Evolutionary conservation across 768 basidiomycete genomes (phyloP), one percentile per base, ranked within the genome.

Genomic region (Pleurotus eryngii): DNA sequence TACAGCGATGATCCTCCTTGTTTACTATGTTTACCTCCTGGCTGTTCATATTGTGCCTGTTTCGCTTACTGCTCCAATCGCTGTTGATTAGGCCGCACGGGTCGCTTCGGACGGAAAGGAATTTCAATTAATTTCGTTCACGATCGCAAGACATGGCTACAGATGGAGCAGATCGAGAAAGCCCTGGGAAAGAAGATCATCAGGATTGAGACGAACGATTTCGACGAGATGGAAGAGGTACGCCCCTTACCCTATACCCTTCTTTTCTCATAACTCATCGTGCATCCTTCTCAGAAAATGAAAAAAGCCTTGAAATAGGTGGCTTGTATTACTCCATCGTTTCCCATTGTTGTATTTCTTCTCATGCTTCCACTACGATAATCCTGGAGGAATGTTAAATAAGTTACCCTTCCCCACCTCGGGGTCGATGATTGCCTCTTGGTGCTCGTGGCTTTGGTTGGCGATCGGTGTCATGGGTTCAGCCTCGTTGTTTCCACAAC

Each of bases 121-220:
- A 91, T 98, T 54, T 95, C 95, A 35, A 92, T 99, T 68, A 97
- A 97, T 71, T 98, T 99, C 67, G 95, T 98, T 12, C 93, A 98
- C 70, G 88, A 98, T 75, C 78, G 86, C 68, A 77, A 77, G 70
- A 94, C 95, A 5, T 95, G 90, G 86, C 57, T 81, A 65, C 90
- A 96, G 68, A 96, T 98, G 87, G 82, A 95, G 63, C 79, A 82
- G 66, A 97, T 99, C 58, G 90, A 95, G 74, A 79, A 86, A 64
- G 81, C 80, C 0, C 81, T 94, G 2, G 85, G 87, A 12, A 86
- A 81, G 71, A 79, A 82, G 65, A 98, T 98, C 59, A 83, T 86
- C 62, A 81, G 89, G 48, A 92, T 98, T 63, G 87, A 92, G 70
- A 97, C 95, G 1, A 78, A 85, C 60, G 92, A 97, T 73, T 73